Conservation (phyloP, 352 stramenopile genomes). For the Pythium aquatile region DNA sequence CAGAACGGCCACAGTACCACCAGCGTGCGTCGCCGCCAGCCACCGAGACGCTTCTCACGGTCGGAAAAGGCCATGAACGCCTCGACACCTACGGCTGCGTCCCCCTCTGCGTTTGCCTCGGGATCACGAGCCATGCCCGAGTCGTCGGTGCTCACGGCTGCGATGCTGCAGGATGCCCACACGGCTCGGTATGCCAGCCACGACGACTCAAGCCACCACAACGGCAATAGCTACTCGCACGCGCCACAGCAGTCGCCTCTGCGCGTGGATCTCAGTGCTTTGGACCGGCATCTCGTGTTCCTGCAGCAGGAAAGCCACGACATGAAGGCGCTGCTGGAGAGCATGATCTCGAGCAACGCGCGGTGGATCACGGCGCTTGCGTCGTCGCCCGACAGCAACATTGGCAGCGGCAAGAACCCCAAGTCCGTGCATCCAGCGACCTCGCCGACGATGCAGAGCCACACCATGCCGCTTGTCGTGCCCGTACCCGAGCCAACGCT, state of each 20-base stretch:
- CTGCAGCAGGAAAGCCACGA: slow-evolving; percentile 65
- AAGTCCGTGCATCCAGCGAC: slow-evolving; percentile 25
- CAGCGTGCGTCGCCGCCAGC: slow-evolving; percentile 19
- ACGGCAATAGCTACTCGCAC: slow-evolving; percentile 16
- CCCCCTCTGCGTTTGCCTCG: not conserved
- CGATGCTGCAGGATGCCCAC: slow-evolving; percentile 14
- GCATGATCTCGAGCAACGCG: slow-evolving; percentile 70
- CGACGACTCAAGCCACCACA: slow-evolving; percentile 6
- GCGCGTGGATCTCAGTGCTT: slow-evolving; percentile 44
- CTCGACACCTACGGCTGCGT: slow-evolving; percentile 10
- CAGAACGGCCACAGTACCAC: slow-evolving; percentile 4
- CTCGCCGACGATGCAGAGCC: slow-evolving; percentile 10
- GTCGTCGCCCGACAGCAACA: slow-evolving; percentile 20
- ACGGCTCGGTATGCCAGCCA: not conserved
- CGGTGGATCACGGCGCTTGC: slow-evolving; percentile 65
- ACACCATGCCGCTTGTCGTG: not conserved
- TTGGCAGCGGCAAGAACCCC: slow-evolving; percentile 26
- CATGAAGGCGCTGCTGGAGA: slow-evolving; percentile 65
- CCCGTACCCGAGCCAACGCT: slow-evolving; percentile 23
- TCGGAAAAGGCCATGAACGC: slow-evolving; percentile 6
- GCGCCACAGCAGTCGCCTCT: slow-evolving; percentile 27
- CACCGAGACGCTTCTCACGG: slow-evolving; percentile 18
- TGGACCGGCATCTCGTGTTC: slow-evolving; percentile 68
- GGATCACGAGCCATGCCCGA: slow-evolving; percentile 7
- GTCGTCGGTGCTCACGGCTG: slow-evolving; percentile 25